Conservation (phyloP, 2,329 filamentous ascomycete species). For the Ascochyta koolunga region DNA sequence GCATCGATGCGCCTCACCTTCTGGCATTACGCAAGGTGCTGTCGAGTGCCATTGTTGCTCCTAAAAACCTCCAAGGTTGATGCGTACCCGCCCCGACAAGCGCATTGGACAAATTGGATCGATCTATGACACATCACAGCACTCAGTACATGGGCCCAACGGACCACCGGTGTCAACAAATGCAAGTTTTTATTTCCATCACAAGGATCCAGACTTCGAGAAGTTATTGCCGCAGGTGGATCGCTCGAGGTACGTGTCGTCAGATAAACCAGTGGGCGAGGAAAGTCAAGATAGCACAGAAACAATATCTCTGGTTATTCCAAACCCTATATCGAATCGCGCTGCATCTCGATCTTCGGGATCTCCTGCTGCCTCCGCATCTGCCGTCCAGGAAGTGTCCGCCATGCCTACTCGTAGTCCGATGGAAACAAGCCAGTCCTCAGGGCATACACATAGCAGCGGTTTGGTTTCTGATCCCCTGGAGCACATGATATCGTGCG, state of each 20-base stretch:
- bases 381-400: no score
- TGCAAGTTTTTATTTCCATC: conserved; percentile 11
- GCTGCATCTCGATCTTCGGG: neutral
- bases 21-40: conserved; percentile 1
- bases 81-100: conserved; percentile 12
- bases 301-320: neutral
- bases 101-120: conserved; percentile 6
- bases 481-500: neutral
- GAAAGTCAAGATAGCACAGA: neutral
- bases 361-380: neutral
- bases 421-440: no score
- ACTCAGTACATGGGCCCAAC: neutral
- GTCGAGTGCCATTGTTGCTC: neutral
- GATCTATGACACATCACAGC: neutral
- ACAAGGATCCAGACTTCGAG: conserved; percentile 6
- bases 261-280: neutral
- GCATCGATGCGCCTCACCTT: conserved; percentile 2
- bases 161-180: conserved; percentile 3
- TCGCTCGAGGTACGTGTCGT: conserved; percentile 1
- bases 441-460: no score
- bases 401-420: no score
- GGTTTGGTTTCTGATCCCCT: neutral
- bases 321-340: neutral
- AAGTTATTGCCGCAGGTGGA: conserved; percentile 2
- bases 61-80: conserved; percentile 1